Percentiles rank a stretch among this genome's conserved stretches.
These are phyloP conservation scores for Spergularia azorica DNA, from an alignment of 179 eudicot genomes.

Conservation along the genomic window DNA sequence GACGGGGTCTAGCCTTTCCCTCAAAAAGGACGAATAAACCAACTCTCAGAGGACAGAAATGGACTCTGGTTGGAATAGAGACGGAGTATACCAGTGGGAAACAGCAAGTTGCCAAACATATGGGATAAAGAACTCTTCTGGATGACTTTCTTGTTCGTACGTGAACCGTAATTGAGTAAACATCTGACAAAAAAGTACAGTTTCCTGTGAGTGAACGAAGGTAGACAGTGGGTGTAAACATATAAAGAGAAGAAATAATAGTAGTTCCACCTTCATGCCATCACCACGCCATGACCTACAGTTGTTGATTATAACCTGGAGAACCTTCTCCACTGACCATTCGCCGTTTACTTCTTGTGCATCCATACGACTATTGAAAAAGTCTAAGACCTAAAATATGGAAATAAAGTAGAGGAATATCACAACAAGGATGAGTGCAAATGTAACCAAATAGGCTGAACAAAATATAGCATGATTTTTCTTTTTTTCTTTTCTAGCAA, in stretches of 20 bases:
- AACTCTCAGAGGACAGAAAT: not conserved
- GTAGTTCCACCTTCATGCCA: conserved; percentile 77
- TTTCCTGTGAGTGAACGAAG: conserved; percentile 11
- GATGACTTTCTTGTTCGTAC: conserved; percentile 98
- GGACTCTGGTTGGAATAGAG: not conserved
- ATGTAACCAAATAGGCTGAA: not conserved
- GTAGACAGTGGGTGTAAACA: not conserved
- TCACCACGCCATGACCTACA: conserved; percentile 96
- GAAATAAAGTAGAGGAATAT: not conserved
- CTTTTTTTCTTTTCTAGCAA: too few species aligned
- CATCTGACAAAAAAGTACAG: conserved; percentile 47
- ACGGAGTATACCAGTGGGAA: conserved; percentile 55
- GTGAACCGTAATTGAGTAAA: conserved; percentile 83
- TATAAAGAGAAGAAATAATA: conserved; percentile 1
- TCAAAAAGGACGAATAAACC: too few species aligned
- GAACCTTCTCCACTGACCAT: conserved; percentile 98
- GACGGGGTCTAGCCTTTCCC: too few species aligned
- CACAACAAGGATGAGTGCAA: not conserved
- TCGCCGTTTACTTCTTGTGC: conserved; percentile 71
- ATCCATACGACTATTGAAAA: conserved; percentile 92
- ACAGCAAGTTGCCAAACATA: conserved; percentile 93
- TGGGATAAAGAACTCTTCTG: conserved; percentile 96
- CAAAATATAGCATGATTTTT: not conserved
- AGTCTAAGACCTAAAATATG: conserved; percentile 69
- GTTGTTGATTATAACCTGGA: conserved; percentile 67